Percentiles rank a stretch among this genome's conserved stretches.
Conservation (phyloP, 352 stramenopile genomes). For the Phytophthora sansomeana region DNA sequence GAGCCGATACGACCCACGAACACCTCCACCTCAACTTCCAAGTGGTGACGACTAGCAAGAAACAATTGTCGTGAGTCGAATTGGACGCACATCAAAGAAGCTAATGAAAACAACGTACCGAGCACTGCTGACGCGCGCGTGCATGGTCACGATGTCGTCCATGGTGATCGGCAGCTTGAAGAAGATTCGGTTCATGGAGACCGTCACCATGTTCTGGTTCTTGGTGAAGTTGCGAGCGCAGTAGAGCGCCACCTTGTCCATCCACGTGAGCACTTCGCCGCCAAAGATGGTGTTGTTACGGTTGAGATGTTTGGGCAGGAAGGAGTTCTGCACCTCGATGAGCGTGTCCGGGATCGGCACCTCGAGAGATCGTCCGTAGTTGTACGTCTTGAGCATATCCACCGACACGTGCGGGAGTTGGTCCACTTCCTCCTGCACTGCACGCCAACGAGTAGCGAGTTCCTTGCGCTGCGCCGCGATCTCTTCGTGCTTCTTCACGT, state of each 20-base stretch:
- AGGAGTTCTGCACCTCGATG: slow-evolving; percentile 80
- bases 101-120: slow-evolving; percentile 37
- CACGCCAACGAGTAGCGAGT: slow-evolving; percentile 63
- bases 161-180: slow-evolving; percentile 78
- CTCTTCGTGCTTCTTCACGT: slow-evolving; percentile 59
- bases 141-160: slow-evolving; percentile 73
- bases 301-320: slow-evolving; percentile 78
- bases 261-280: slow-evolving; percentile 72
- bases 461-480: slow-evolving; percentile 74
- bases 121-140: slow-evolving; percentile 64
- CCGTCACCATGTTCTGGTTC: slow-evolving; percentile 72
- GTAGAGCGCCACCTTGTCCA: slow-evolving; percentile 75
- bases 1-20: slow-evolving; percentile 67
- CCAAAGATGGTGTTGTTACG: slow-evolving; percentile 82
- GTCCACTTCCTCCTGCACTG: slow-evolving; percentile 72
- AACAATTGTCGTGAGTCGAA: slow-evolving; percentile 1
- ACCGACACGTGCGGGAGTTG: slow-evolving; percentile 62
- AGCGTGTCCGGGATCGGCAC: slow-evolving; percentile 68
- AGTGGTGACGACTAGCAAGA: slow-evolving; percentile 53
- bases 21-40: slow-evolving; percentile 81
- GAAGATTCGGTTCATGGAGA: slow-evolving; percentile 73
- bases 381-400: slow-evolving; percentile 66
- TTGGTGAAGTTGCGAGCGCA: slow-evolving; percentile 77
- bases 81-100: neutral
- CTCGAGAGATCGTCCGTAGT: slow-evolving; percentile 48